phyloP scores from a whole-genome alignment of 1,284 basidiomycete genomes.

The Xanthoconium separans region DNA sequence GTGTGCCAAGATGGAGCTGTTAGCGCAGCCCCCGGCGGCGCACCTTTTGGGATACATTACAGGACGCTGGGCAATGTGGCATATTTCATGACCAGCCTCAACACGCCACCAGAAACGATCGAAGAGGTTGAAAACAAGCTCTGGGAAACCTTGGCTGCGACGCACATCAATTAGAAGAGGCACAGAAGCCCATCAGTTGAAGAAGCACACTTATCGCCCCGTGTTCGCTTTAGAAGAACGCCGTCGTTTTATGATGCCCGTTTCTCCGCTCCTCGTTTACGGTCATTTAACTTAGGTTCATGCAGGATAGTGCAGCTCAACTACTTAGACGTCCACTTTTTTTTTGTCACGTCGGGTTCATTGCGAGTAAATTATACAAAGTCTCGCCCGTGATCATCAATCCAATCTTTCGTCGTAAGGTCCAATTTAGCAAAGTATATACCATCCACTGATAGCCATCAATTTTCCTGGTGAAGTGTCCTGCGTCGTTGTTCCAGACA shows the following conservation, averaged over 20 bases:
- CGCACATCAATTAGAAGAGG: neutral
- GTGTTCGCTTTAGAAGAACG: neutral
- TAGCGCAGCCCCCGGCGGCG: slow-evolving; percentile 53
- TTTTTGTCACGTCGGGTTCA: too few species aligned
- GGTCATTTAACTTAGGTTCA: neutral
- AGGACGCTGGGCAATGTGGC: slow-evolving; percentile 91
- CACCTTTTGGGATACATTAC: slow-evolving; percentile 77
- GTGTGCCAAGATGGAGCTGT: slow-evolving; percentile 21
- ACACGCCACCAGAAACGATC: slow-evolving; percentile 57
- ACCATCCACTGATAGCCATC: neutral
- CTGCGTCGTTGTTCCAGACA: neutral
- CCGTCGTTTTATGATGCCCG: neutral
- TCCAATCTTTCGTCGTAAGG: neutral
- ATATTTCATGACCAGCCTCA: slow-evolving; percentile 94
- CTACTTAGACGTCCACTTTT: too few species aligned
- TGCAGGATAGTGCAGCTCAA: neutral
- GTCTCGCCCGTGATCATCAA: neutral
- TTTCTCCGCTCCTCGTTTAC: neutral
- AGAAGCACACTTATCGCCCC: neutral
- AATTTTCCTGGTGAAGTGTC: neutral
- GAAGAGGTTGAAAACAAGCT: slow-evolving; percentile 62
- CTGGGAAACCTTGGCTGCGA: slow-evolving; percentile 39
- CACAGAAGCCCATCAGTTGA: neutral
- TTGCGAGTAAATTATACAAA: neutral
- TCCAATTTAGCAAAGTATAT: neutral